Conservation (phyloP, 306 rosid genomes). For the Pyrus bretschneideri region DNA sequence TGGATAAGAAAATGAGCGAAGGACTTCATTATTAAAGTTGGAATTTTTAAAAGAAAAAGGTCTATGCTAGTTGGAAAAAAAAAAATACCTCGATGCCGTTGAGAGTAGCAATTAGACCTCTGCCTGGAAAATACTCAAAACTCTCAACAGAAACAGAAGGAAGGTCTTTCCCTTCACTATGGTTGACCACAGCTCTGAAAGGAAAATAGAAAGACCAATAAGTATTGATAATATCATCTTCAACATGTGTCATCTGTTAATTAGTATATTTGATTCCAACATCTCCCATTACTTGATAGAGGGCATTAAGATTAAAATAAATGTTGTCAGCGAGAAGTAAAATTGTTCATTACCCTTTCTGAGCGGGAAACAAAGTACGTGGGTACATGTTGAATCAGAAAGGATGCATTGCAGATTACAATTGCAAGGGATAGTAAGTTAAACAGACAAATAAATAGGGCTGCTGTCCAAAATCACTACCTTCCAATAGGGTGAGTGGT, state of each 20-base stretch:
- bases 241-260: constrained; percentile 9
- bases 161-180: constrained; percentile 87
- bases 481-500: constrained; percentile 98
- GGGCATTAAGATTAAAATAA: neutral
- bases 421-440: neutral
- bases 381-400: neutral
- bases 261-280: neutral
- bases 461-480: constrained; percentile 34
- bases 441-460: constrained; percentile 3
- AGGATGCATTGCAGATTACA: neutral
- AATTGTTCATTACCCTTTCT: neutral
- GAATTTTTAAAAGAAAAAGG: neutral
- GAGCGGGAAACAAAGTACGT: neutral
- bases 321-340: neutral
- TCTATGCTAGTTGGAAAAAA: constrained; percentile 1
- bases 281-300: neutral
- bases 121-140: constrained; percentile 93
- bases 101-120: constrained; percentile 86
- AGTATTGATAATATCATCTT: constrained; percentile 7
- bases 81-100: constrained; percentile 59
- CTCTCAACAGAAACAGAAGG: constrained; percentile 90
- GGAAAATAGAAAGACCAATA: constrained; percentile 9
- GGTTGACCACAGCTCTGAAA: constrained; percentile 96
- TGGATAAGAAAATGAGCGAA: neutral
- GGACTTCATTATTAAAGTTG: neutral